Conservation (phyloP, 352 stramenopile species). For the Pythium oligandrum region DNA sequence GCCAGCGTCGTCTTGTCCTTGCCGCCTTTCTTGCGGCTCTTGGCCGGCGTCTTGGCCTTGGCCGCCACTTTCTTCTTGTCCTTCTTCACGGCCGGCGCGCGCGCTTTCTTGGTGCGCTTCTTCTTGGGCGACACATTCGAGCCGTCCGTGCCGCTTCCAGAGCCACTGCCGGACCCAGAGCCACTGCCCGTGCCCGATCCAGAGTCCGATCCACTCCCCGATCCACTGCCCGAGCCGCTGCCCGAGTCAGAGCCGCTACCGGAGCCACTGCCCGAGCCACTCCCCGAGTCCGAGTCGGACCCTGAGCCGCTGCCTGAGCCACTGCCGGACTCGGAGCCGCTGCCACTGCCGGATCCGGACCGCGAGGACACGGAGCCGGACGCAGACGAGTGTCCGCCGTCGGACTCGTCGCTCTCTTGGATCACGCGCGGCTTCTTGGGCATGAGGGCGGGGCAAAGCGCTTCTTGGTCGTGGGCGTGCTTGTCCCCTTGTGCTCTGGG, state of each 20-base stretch:
- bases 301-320: background rate
- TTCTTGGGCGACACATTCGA: constrained; percentile 30
- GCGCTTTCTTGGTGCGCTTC: constrained; percentile 21
- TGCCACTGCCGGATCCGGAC: constrained; percentile 16
- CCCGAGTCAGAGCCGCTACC: constrained; percentile 26
- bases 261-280: constrained; percentile 19
- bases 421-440: constrained; percentile 57
- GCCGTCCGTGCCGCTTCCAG: constrained; percentile 17
- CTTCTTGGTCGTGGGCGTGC: constrained; percentile 7
- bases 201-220: constrained; percentile 28
- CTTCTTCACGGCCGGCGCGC: constrained; percentile 12
- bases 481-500: constrained; percentile 11
- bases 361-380: constrained; percentile 58
- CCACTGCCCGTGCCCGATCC: constrained; percentile 16
- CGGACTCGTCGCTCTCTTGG: constrained; percentile 67
- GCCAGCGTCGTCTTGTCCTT: constrained; percentile 28
- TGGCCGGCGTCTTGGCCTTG: constrained; percentile 25
- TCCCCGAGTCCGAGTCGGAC: constrained; percentile 18
- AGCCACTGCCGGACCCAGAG: constrained; percentile 18
- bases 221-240: constrained; percentile 16
- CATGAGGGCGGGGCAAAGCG: too few species aligned
- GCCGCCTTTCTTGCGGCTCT: constrained; percentile 22
- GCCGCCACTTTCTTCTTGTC: constrained; percentile 32
- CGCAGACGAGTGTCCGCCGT: constrained; percentile 43
- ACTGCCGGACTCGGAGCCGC: background rate